These are phyloP conservation scores for Uncinocarpus reesii DNA, from an alignment of 2,329 filamentous ascomycete species.

Conservation along the genomic window DNA sequence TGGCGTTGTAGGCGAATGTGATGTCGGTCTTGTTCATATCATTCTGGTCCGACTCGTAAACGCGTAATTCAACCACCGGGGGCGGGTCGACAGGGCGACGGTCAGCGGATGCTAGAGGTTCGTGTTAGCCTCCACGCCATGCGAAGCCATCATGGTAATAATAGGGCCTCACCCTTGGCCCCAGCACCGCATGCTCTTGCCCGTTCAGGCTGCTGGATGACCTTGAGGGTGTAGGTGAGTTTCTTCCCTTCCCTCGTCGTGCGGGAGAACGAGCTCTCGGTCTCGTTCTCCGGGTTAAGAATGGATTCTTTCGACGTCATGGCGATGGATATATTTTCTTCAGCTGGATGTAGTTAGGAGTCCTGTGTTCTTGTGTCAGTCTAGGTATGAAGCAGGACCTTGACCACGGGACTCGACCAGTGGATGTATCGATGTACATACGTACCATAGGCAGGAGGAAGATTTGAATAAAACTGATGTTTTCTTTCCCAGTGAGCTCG, in stretches of 20 bases:
- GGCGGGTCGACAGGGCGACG: constrained; percentile 88
- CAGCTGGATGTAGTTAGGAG: too few species aligned
- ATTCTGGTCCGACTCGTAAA: constrained; percentile 57
- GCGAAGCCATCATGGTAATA: not conserved
- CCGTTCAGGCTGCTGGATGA: constrained; percentile 89
- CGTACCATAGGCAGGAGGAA: not conserved
- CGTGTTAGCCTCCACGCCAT: constrained; percentile 3
- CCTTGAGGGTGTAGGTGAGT: constrained; percentile 70
- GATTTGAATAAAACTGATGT: too few species aligned
- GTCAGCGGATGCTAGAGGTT: constrained; percentile 63
- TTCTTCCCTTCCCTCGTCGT: constrained; percentile 64
- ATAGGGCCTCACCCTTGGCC: constrained; percentile 60
- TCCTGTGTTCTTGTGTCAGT: too few species aligned
- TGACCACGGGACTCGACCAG: too few species aligned
- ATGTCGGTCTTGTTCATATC: constrained; percentile 56
- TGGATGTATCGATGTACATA: too few species aligned
- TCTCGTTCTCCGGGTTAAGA: constrained; percentile 44
- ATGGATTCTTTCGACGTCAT: constrained; percentile 36
- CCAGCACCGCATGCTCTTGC: constrained; percentile 91
- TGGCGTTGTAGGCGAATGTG: constrained; percentile 87
- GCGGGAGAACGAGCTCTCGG: constrained; percentile 43
- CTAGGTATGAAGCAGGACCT: too few species aligned
- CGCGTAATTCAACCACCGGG: constrained; percentile 81
- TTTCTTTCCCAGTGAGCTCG: too few species aligned
- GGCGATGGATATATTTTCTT: not conserved